phyloP scores from a whole-genome alignment of 805 yeast genomes.

The Starmerella gropengiesseri region DNA sequence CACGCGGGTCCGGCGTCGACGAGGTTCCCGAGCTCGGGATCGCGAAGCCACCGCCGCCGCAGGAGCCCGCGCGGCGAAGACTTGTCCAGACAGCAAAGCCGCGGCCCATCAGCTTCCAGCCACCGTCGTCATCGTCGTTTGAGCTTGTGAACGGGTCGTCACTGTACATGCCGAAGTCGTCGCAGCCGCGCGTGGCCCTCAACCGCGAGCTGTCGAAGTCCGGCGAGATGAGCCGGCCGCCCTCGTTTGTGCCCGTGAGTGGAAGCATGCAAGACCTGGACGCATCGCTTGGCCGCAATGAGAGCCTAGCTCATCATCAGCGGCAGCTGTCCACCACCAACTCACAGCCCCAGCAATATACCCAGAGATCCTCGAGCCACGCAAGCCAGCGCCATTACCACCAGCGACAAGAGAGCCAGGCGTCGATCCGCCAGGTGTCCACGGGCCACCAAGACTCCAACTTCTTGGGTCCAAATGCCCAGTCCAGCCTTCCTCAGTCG shows the following conservation, averaged over 20 bases:
- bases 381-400: conserved; percentile 2
- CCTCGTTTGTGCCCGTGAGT: conserved; percentile 6
- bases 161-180: conserved; percentile 23
- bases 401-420: conserved; percentile 5
- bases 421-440: conserved; percentile 4
- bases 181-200: conserved; percentile 29
- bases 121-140: conserved; percentile 19
- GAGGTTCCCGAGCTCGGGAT: conserved; percentile 25
- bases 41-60: conserved; percentile 14
- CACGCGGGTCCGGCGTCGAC: conserved; percentile 10
- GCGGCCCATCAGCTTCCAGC: conserved; percentile 32
- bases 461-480: too few relatives aligned
- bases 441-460: too few relatives aligned
- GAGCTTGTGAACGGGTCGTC: conserved; percentile 13
- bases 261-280: too few relatives aligned
- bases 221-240: conserved; percentile 30
- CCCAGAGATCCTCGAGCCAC: conserved; percentile 16
- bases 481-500: too few relatives aligned
- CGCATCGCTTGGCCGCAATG: too few relatives aligned
- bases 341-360: background rate
- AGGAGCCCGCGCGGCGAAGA: conserved; percentile 8
- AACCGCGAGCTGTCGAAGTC: conserved; percentile 28
- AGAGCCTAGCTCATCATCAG: background rate
- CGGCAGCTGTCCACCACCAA: background rate
- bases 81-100: conserved; percentile 26